Conservation (phyloP, 768 basidiomycete genomes). For the Serendipita indica region DNA sequence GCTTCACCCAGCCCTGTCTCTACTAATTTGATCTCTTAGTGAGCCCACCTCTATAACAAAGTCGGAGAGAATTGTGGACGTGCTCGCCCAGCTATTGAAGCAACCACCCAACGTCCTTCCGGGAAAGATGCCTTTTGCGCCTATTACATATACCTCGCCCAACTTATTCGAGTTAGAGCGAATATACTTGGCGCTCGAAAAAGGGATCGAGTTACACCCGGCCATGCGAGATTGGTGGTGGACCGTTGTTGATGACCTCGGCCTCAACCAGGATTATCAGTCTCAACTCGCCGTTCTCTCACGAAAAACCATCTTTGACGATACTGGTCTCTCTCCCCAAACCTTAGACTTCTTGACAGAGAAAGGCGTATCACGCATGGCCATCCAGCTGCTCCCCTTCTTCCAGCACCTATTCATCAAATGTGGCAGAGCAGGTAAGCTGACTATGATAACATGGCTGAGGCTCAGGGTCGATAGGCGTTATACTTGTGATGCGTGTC, state of each 20-base stretch:
- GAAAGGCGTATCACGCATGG: slow-evolving; percentile 64
- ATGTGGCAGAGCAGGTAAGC: slow-evolving; percentile 42
- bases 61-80: slow-evolving; percentile 44
- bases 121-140: slow-evolving; percentile 24
- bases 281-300: slow-evolving; percentile 49
- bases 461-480: not conserved
- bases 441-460: not conserved
- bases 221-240: slow-evolving; percentile 43
- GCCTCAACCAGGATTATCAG: slow-evolving; percentile 53
- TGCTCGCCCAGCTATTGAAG: slow-evolving; percentile 28
- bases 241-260: slow-evolving; percentile 45
- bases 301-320: slow-evolving; percentile 29
- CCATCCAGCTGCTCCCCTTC: slow-evolving; percentile 67
- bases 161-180: slow-evolving; percentile 62
- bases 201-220: slow-evolving; percentile 36
- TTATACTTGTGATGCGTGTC: not conserved
- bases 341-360: slow-evolving; percentile 46
- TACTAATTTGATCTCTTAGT: slow-evolving; percentile 26
- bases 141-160: slow-evolving; percentile 64
- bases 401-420: slow-evolving; percentile 77
- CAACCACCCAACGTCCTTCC: slow-evolving; percentile 26
- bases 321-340: slow-evolving; percentile 21
- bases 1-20: not conserved
- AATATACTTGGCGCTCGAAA: slow-evolving; percentile 20
- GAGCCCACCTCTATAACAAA: slow-evolving; percentile 92